Base-by-base conservation (phyloP, 345 rosid species). In the Rubroshorea leprosula region DNA sequence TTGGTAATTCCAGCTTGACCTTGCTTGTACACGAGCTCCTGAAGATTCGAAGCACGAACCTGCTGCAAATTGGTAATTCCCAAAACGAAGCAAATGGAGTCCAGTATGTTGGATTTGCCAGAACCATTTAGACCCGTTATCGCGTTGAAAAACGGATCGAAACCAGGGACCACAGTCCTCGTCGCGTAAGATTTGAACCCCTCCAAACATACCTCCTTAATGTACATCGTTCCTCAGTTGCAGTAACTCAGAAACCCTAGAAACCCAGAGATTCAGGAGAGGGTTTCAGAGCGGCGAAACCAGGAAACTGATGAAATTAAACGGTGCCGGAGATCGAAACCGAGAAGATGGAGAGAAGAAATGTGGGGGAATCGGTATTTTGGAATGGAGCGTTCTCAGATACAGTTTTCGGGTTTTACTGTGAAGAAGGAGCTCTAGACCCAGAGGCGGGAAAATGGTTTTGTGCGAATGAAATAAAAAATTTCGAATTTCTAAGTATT, bases 21-120 rank as follows among this genome's bases (percentile, higher is more conserved):
- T 78, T 93, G 99, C 83, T 93, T 93, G 77, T 93, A 93, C 5
- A 93, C 99, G 39, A 90, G 89, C 84, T 93, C 99, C 71, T 93
- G 99, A 16, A 93, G 87, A 71, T 90, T 93, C 5, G 97, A 75
- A 43, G 99, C 99, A 18, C 97, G 90, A 62, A 93, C 99, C 67
- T 93, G 99, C 78, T 90, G 97, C 76, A 93, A 76, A 72, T 93
- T 90, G 38, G 99, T 93, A 56, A 93, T 93, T n/a, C 99, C 99
- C 61, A 93, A 62, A 17, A 90, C 99, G 63, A 93, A 93, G 70
- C 99, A 93, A 60, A 93, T 90, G 1, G 99, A 93, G 65, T 93
- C 99, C 61, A 93, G 83, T 59, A 93, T 85, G 68, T 93, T 93
- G n/a, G 99, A 93, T 70, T 90, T 93, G n/a, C 99, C 99, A 2